These are phyloP conservation scores for Pestalotiopsis sp. DNA, from an alignment of 2,329 filamentous ascomycete genomes.

Conservation along the genomic window DNA sequence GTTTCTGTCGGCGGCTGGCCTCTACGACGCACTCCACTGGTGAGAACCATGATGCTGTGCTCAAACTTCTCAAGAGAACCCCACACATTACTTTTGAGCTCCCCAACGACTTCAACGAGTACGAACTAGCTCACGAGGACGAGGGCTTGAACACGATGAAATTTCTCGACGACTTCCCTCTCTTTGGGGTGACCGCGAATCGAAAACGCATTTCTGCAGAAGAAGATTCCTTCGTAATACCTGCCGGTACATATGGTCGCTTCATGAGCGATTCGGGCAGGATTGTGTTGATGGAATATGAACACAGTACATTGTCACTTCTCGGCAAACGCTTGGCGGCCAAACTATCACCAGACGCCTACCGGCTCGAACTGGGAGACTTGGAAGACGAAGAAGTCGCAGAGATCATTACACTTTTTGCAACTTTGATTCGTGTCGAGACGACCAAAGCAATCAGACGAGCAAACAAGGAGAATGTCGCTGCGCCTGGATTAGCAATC, in stretches of 20 bases:
- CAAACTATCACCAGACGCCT: constrained; percentile 57
- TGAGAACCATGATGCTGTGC: constrained; percentile 45
- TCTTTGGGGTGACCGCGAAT: constrained; percentile 55
- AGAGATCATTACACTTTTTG: constrained; percentile 74
- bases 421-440: constrained; percentile 64
- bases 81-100: constrained; percentile 76
- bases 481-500: constrained; percentile 44
- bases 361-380: constrained; percentile 50
- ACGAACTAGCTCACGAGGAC: constrained; percentile 79
- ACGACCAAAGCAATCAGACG: constrained; percentile 34
- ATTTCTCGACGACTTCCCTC: constrained; percentile 62
- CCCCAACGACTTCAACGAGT: constrained; percentile 70
- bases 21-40: constrained; percentile 39
- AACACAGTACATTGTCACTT: constrained; percentile 78
- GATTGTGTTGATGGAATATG: constrained; percentile 74
- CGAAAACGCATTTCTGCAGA: constrained; percentile 44
- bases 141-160: constrained; percentile 80
- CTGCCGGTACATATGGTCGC: constrained; percentile 64
- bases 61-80: constrained; percentile 67
- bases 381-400: constrained; percentile 63
- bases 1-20: constrained; percentile 67
- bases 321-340: constrained; percentile 75
- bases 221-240: constrained; percentile 60
- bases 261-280: constrained; percentile 79
- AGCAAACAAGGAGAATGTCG: constrained; percentile 18